Evolutionary conservation across 805 yeast genomes (phyloP).

Genomic region (Candida sonorensis): DNA sequence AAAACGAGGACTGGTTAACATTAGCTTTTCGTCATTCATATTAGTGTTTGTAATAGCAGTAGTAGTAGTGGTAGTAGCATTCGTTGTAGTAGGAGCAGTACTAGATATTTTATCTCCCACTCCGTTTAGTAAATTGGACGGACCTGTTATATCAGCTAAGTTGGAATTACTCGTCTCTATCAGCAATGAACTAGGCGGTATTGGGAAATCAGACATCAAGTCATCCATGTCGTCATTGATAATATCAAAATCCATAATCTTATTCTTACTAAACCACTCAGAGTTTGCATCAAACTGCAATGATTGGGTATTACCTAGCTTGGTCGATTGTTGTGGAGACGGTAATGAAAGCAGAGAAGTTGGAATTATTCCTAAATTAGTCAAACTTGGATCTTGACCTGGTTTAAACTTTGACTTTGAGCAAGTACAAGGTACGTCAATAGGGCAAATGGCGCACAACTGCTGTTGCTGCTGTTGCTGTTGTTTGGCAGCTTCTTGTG

Average conservation of each 20-base stretch:
- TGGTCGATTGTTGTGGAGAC: no score
- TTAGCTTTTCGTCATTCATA: constrained; percentile 1
- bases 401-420: no score
- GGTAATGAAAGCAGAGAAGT: background rate
- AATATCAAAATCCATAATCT: constrained; percentile 7
- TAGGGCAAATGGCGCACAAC: no score
- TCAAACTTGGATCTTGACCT: no score
- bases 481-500: constrained; percentile 4
- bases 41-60: background rate
- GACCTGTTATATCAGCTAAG: no score
- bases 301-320: background rate
- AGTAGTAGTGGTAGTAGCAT: background rate
- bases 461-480: background rate
- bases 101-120: background rate
- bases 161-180: constrained; percentile 2
- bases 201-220: constrained; percentile 3
- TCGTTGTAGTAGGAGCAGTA: no score
- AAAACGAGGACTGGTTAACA: constrained; percentile 9
- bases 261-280: constrained; percentile 6
- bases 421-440: background rate
- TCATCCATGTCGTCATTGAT: constrained; percentile 7
- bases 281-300: constrained; percentile 1
- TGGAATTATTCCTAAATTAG: background rate
- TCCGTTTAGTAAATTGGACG: no score
- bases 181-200: constrained; percentile 5